These are phyloP conservation scores for Sporothrix curviconia DNA, from an alignment of 2,329 filamentous ascomycete species.

Conservation along the genomic window DNA sequence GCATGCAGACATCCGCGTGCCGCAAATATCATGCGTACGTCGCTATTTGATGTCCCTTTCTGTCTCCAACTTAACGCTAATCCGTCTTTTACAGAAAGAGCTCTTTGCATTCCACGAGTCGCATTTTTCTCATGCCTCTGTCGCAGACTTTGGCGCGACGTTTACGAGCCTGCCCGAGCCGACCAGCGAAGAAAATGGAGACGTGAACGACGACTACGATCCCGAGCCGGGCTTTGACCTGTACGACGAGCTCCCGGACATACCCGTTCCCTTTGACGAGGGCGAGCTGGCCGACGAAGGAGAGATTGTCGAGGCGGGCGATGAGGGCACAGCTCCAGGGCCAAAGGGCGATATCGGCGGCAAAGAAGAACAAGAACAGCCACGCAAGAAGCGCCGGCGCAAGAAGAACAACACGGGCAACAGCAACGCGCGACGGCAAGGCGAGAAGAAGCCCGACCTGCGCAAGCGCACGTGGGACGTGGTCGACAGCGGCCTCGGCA, in stretches of 20 bases:
- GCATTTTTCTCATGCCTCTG: constrained; percentile 49
- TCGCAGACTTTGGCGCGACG: constrained; percentile 39
- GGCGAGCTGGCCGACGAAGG: not conserved
- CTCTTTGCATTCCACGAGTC: constrained; percentile 50
- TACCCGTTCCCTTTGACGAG: not conserved
- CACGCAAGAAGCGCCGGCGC: constrained; percentile 17
- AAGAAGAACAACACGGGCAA: constrained; percentile 29
- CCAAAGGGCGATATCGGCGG: not conserved
- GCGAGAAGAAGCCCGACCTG: constrained; percentile 41
- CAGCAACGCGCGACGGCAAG: constrained; percentile 19
- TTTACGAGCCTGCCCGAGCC: constrained; percentile 28
- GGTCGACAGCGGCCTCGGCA: constrained; percentile 54
- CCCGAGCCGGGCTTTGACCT: constrained; percentile 2
- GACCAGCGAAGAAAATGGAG: not conserved
- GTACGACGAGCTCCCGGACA: not conserved
- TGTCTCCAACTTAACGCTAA: not conserved
- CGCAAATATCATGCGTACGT: constrained; percentile 34
- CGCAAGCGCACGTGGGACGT: constrained; percentile 63
- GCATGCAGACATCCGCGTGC: constrained; percentile 16
- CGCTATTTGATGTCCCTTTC: constrained; percentile 22
- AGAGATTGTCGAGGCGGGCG: too few relatives aligned
- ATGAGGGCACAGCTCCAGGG: constrained; percentile 15
- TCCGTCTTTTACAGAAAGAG: constrained; percentile 44
- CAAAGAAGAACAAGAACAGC: not conserved
- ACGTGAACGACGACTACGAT: constrained; percentile 65